phyloP scores from a whole-genome alignment of 305 asterid genomes.

The Galium porrigens region DNA sequence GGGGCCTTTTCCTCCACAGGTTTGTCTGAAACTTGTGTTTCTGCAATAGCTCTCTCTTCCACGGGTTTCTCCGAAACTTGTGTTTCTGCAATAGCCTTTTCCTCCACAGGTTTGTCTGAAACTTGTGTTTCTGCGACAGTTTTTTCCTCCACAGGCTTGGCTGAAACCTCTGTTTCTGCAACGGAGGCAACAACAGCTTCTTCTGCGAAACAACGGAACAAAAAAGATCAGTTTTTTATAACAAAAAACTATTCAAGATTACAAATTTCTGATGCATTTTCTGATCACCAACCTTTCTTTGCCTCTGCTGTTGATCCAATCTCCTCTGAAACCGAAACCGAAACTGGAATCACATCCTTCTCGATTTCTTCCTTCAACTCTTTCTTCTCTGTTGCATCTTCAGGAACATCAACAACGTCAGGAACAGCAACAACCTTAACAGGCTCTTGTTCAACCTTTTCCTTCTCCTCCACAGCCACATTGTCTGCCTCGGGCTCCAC shows the following conservation, averaged over 20 bases:
- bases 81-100: too few species aligned
- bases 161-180: background rate
- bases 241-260: background rate
- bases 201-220: background rate
- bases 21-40: background rate
- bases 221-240: background rate
- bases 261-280: background rate
- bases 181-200: background rate
- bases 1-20: conserved; percentile 1
- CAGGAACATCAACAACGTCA: conserved; percentile 15
- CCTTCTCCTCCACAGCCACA: background rate
- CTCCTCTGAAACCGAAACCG: conserved; percentile 13
- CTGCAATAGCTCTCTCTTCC: background rate
- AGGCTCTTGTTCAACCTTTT: background rate
- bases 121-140: too few species aligned
- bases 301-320: conserved; percentile 18
- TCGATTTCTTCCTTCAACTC: conserved; percentile 17
- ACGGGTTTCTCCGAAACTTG: background rate
- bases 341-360: background rate
- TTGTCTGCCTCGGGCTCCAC: conserved; percentile 7
- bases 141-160: background rate
- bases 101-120: too few species aligned
- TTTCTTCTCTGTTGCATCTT: conserved; percentile 15
- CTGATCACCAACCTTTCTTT: conserved; percentile 26
- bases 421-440: conserved; percentile 3